Evolutionary conservation across 768 basidiomycete genomes (phyloP), one percentile per base, ranked within the genome.

Genomic region (Chiua virens): DNA sequence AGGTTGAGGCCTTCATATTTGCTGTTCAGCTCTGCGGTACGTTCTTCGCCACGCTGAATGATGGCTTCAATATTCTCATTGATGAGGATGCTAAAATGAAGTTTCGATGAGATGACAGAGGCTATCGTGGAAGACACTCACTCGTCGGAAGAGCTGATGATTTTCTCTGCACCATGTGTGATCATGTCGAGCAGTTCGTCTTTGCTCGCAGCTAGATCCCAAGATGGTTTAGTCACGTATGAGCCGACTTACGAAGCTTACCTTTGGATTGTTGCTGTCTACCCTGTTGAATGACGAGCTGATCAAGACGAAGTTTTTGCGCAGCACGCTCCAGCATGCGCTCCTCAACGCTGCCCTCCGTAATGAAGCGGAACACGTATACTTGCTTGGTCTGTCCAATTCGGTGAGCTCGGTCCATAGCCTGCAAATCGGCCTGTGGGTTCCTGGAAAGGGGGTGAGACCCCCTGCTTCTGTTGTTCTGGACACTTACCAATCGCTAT

Each of bases 161-260:
- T 98, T 70, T 92, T 89, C 67, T 98, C 96, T 0, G 94, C 96
- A 18, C 97, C 96, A 62, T 96, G 93, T 7, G 94, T 87, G 52
- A 99, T 98, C 93, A 98, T 99, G 65, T 98, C 95, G 32, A 98
- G 73, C 14, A 99, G 76, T 52, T 98, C 97, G 42, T 98, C 97
- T 74, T 98, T 98, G 68, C 85, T 90, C 15, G 91, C 87, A 47
- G 90, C 94, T 87, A 60, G n/a, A 44, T 41, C 35, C 47, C 32
- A 39, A 21, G 57, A 18, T 25, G 45, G 28, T 23, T 30, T 18
- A 35, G 14, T 7, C 11, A 22, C 28, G 53, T 44, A 23, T 5
- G 4, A 39, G 53, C 37, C 43, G 8, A 13, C 4, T 28, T n/a
- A n/a, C n/a, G n/a, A n/a, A n/a, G 63, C 79, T 54, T 60, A 81